A percentile compares a stretch with the other conserved stretches of the same genome.
phyloP scores from a whole-genome alignment of 495 filamentous ascomycete genomes.

The Aspergillus affinis region DNA sequence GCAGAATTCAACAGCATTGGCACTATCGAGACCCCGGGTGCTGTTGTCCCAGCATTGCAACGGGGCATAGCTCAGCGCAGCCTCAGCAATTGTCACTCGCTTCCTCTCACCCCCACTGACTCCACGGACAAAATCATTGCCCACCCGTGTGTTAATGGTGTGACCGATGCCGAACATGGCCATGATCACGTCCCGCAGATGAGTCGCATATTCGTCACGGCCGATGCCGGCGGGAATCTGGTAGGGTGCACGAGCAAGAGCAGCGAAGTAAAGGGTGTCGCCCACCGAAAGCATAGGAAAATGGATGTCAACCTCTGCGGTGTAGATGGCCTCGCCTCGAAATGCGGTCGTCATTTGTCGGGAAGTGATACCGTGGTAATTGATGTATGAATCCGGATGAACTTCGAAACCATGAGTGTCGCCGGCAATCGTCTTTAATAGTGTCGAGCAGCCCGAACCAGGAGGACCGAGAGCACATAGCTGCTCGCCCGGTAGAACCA shows the following conservation, averaged over 20 bases:
- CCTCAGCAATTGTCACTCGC: constrained; percentile 11
- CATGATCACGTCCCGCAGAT: constrained; percentile 53
- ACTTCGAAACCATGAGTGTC: constrained; percentile 68
- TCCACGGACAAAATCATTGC: constrained; percentile 68
- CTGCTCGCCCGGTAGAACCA: constrained; percentile 73
- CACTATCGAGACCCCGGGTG: constrained; percentile 73
- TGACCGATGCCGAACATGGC: constrained; percentile 67
- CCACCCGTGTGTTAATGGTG: constrained; percentile 69
- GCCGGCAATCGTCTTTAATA: constrained; percentile 67
- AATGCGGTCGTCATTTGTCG: constrained; percentile 62
- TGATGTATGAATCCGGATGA: constrained; percentile 53
- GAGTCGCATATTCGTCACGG: constrained; percentile 38
- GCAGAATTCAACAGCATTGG: constrained; percentile 65
- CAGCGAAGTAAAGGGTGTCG: constrained; percentile 61
- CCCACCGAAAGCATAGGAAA: constrained; percentile 63
- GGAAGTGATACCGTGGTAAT: constrained; percentile 71
- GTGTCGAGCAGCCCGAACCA: constrained; percentile 66
- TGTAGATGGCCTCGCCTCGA: constrained; percentile 66
- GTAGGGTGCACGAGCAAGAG: constrained; percentile 45
- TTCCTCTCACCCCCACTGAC: constrained; percentile 74
- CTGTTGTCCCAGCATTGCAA: constrained; percentile 76
- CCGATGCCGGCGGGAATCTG: constrained; percentile 46
- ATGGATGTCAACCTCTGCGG: constrained; percentile 62
- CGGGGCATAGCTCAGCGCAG: constrained; percentile 23
- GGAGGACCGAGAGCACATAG: constrained; percentile 75